Percentiles rank a stretch among this genome's conserved stretches.
These are phyloP conservation scores for Boletus rex-veris DNA, from an alignment of 768 basidiomycete genomes.

Conservation along the genomic window DNA sequence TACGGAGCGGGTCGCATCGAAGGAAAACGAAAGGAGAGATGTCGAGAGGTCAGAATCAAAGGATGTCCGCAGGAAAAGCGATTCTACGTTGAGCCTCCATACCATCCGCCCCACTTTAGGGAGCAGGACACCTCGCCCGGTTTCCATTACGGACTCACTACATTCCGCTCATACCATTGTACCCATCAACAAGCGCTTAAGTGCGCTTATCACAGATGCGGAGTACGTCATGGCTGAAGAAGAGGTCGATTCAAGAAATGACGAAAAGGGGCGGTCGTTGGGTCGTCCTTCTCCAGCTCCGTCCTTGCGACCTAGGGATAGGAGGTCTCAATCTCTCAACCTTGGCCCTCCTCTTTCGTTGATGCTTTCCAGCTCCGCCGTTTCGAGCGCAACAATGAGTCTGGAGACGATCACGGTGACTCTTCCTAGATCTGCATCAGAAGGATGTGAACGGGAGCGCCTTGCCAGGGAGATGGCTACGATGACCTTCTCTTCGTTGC, in stretches of 20 bases:
- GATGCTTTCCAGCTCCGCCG: conserved; percentile 23
- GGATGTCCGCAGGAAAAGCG: conserved; percentile 78
- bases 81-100: conserved; percentile 75
- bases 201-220: conserved; percentile 63
- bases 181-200: conserved; percentile 61
- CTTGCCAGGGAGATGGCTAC: conserved; percentile 42
- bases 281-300: conserved; percentile 40
- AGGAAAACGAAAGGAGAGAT: conserved; percentile 30
- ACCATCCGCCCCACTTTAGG: conserved; percentile 60
- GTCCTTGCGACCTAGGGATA: conserved; percentile 46
- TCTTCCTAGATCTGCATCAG: conserved; percentile 26
- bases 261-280: conserved; percentile 18
- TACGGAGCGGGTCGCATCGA: conserved; percentile 17
- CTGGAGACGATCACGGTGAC: conserved; percentile 29
- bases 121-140: conserved; percentile 59
- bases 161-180: conserved; percentile 73
- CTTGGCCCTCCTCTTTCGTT: conserved; percentile 36
- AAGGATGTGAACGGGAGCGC: conserved; percentile 38
- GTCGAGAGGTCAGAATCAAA: conserved; percentile 43
- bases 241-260: conserved; percentile 34
- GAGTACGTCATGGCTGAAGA: conserved; percentile 68
- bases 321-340: conserved; percentile 65
- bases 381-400: conserved; percentile 30
- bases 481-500: conserved; percentile 38
- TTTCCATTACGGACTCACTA: conserved; percentile 74